Evolutionary conservation across 305 asterid species (phyloP).

Genomic region (Solanum hybrid): DNA sequence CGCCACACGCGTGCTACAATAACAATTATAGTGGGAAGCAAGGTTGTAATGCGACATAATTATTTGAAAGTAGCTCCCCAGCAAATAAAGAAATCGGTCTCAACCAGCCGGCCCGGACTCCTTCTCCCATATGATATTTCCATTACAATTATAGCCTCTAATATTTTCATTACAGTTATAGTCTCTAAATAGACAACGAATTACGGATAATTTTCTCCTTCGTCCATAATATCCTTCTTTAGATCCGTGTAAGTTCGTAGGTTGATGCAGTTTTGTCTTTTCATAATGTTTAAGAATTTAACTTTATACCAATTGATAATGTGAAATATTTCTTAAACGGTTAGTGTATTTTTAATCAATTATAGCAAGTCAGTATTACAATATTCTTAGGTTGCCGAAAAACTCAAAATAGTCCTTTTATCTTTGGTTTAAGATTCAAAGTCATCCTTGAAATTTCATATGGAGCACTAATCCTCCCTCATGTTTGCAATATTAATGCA

Average conservation of each 20-base stretch:
- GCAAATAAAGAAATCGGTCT: not conserved
- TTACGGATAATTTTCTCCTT: not conserved
- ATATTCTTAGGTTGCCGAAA: not conserved
- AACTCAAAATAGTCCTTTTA: not conserved
- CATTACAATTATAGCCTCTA: not conserved
- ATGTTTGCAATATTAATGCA: not conserved
- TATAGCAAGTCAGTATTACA: not conserved
- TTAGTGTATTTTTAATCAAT: not conserved
- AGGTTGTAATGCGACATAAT: not conserved
- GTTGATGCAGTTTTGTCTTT: not conserved
- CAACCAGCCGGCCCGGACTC: not conserved
- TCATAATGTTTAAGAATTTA: not conserved
- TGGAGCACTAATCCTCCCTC: not conserved
- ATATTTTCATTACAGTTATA: not conserved
- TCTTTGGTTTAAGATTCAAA: too few relatives aligned
- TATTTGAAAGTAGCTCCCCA: not conserved
- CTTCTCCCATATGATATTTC: not conserved
- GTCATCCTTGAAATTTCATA: not conserved
- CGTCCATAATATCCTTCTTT: not conserved
- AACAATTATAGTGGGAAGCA: not conserved
- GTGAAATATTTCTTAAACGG: not conserved
- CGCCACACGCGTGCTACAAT: not conserved
- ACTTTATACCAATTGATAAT: not conserved
- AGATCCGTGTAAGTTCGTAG: too few relatives aligned
- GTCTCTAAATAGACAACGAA: not conserved